Evolutionary conservation across 148 eudicot species (phyloP), one percentile per base, ranked within the genome.

Genomic region (Camellia lanceoleosa): DNA sequence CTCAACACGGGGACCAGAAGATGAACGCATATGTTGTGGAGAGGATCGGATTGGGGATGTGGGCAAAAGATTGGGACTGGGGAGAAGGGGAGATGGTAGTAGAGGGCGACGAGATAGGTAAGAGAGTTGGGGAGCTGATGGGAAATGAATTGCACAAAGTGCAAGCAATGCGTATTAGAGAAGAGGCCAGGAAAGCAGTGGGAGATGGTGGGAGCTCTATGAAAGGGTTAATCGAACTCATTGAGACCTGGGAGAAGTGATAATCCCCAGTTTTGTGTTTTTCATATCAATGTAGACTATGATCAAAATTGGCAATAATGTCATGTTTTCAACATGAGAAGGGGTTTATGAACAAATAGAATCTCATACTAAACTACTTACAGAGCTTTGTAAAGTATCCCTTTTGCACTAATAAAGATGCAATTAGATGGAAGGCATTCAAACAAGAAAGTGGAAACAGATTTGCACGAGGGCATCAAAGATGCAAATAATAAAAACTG

Each of bases 161-260:
- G 20, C 20, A 18, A 55, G 80, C 80, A 49, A 52, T 5, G 61
- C 7, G 5, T 5, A 68, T 66, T 23, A 9, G 47, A 18, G 80
- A 65, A 41, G 72, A 77, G 72, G 80, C 80, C 3, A 77, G 61
- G 72, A 77, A 43, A 67, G 80, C 80, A 51, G 59, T 38, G 54
- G 80, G 30, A 23, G 61, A 65, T 65, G 80, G 72, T 49, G 80
- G 72, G 49, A 55, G 80, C 70, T 77, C 80, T 23, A 30, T 19
- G 61, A 77, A 66, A 23, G 62, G 55, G 44, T 46, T 77, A 23
- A 38, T 14, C n/a, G 72, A 30, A 7, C 12, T 77, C 43, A 66
- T 66, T 7, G 47, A 77, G 59, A 16, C 3, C 5, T 66, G 56
- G 70, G 10, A 64, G 62, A 52, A 77, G 62, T 14, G 38, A 30